A percentile compares a stretch with the other conserved stretches of the same genome.
Evolutionary conservation across 2,329 filamentous ascomycete genomes (phyloP).

Genomic region (Ophiostoma piceae): DNA sequence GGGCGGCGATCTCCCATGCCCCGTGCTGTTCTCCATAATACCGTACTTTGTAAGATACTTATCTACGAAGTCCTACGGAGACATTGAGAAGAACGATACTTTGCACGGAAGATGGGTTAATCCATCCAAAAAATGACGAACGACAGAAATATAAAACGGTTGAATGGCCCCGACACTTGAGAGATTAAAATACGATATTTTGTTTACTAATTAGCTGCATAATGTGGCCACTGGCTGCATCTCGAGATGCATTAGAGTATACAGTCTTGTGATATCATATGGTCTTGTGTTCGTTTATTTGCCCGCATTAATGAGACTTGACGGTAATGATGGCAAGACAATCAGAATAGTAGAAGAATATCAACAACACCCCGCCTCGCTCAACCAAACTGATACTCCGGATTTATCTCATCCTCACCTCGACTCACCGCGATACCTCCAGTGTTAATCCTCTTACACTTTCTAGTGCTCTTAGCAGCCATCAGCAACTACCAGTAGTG

Average conservation of each 20-base stretch:
- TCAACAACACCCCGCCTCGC: too few relatives aligned
- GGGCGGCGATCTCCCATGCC: background rate
- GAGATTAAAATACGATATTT: background rate
- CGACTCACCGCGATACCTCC: slow-evolving; percentile 6
- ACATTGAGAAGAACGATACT: background rate
- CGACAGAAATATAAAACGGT: too few relatives aligned
- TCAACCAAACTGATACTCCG: background rate
- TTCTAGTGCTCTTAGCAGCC: background rate
- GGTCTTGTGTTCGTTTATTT: background rate
- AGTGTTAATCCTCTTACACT: background rate
- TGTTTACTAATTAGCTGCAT: background rate
- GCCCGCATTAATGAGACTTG: background rate
- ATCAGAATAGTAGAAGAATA: background rate
- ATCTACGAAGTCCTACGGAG: background rate
- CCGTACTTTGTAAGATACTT: background rate
- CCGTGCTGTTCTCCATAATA: background rate
- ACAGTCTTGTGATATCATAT: background rate
- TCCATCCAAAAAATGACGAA: background rate
- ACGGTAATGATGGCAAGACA: background rate
- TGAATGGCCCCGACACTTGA: background rate
- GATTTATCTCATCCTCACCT: background rate
- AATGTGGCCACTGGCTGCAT: background rate
- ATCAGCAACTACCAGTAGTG: background rate
- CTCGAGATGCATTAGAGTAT: background rate
- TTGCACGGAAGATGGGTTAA: background rate